Evolutionary conservation across 2,329 filamentous ascomycete species (phyloP), one percentile per base, ranked within the genome.

Genomic region (Fusarium sp.): DNA sequence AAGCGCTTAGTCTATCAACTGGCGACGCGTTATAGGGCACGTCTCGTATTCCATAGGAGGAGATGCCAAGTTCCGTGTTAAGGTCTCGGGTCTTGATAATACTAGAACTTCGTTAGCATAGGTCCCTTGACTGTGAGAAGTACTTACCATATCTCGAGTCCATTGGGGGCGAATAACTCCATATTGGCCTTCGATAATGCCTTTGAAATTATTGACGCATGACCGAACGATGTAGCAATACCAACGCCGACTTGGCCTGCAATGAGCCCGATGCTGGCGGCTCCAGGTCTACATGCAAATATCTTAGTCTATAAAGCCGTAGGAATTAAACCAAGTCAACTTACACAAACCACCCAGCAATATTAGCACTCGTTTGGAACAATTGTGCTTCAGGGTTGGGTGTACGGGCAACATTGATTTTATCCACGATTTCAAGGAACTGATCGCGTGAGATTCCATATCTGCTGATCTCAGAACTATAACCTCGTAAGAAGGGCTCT

Each of bases 271-370:
- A 57, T 57, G 18, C 24, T 14, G 5, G 24, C 55, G 18, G 5
- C 20, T 3, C 41, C 55, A 6, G 55, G 55, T 13, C 55, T 57
- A 9, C n/a, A 11, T 8, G 7, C n/a, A 30, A 7, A n/a, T 10
- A 1, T 6, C 3, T 57, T 16, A 50, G 31, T 10, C 24, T 14
- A 1, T 5, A 11, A 57, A 14, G 8, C 16, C 9, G 13, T 5
- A 22, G 3, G 12, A 20, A 3, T 35, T 1, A 7, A 5, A 15
- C 12, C 2, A 8, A 20, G 12, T n/a, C 30, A 35, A 48, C 55
- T 50, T 50, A 50, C 55, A 57, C 7, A 18, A 57, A 57, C 55
- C 55, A 57, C 5, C 55, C 55, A 14, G 55, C 55, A 35, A 57
- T 57, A 5, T 14, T 18, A 8, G 41, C 31, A 14, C 55, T 31